Evolutionary conservation across 805 yeast species (phyloP).

Genomic region (Candida tibetensis): DNA sequence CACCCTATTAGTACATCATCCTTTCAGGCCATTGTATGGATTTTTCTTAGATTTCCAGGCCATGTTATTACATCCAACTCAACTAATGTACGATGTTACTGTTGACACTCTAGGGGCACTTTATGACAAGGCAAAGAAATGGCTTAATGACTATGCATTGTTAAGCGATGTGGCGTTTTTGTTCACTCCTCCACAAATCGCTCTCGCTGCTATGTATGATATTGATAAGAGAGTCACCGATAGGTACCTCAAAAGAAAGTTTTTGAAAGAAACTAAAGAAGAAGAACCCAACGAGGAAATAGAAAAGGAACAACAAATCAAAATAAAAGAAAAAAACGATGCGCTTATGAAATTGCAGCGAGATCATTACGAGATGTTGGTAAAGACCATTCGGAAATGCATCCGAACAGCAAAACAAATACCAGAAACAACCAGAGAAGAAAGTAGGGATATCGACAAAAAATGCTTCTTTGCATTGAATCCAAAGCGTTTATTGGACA

Average conservation of each 20-base stretch:
- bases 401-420: slow-evolving; percentile 41
- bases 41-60: slow-evolving; percentile 87
- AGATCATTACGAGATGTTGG: slow-evolving; percentile 42
- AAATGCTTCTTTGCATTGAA: slow-evolving; percentile 62
- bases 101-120: slow-evolving; percentile 58
- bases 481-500: slow-evolving; percentile 53
- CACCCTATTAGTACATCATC: slow-evolving; percentile 83
- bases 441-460: slow-evolving; percentile 59
- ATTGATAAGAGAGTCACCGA: slow-evolving; percentile 62
- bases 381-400: slow-evolving; percentile 49
- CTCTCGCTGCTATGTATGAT: slow-evolving; percentile 76
- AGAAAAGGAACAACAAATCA: slow-evolving; percentile 11
- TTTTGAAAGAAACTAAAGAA: slow-evolving; percentile 26
- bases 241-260: slow-evolving; percentile 65
- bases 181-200: slow-evolving; percentile 94
- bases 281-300: slow-evolving; percentile 5
- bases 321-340: slow-evolving; percentile 2
- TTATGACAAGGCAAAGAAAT: slow-evolving; percentile 66
- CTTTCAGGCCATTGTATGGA: slow-evolving; percentile 88
- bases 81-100: slow-evolving; percentile 44
- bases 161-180: slow-evolving; percentile 73
- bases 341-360: slow-evolving; percentile 13
- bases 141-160: slow-evolving; percentile 61
- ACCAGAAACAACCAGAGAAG: slow-evolving; percentile 53
- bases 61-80: slow-evolving; percentile 41